Conservation (phyloP, 257 asterid species). For the Solanum chmielewskii region DNA sequence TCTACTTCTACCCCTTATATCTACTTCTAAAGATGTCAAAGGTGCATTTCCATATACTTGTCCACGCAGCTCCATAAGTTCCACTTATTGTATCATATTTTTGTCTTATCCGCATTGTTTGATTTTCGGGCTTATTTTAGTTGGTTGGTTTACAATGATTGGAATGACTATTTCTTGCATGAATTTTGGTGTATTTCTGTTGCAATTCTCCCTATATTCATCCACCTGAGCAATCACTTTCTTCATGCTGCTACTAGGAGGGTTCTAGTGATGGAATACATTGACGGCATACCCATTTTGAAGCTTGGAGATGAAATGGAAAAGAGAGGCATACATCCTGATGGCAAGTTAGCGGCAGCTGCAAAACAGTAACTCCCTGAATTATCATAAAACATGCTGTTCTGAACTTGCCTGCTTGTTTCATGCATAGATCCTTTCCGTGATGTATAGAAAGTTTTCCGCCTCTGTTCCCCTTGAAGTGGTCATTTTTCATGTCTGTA, state of each 20-base stretch:
- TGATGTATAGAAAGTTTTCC: background rate
- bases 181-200: background rate
- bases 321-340: constrained; percentile 87
- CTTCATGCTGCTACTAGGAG: constrained; percentile 40
- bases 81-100: background rate
- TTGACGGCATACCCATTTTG: constrained; percentile 86
- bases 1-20: background rate
- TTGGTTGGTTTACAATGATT: background rate
- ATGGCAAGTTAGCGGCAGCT: constrained; percentile 76
- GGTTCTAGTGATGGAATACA: constrained; percentile 88
- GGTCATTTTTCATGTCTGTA: background rate
- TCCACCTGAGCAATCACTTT: background rate
- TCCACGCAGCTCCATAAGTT: background rate
- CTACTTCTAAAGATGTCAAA: background rate
- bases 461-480: background rate
- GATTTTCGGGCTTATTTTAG: background rate
- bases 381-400: constrained; percentile 29
- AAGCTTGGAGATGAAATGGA: constrained; percentile 92
- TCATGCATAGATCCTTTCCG: background rate
- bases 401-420: constrained; percentile 2
- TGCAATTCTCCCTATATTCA: background rate
- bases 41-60: background rate
- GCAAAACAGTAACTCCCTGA: constrained; percentile 90
- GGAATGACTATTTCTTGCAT: background rate
- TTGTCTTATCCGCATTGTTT: background rate